phyloP scores from a whole-genome alignment of 176 grass and related monocot genomes.

The Bromus sterilis region DNA sequence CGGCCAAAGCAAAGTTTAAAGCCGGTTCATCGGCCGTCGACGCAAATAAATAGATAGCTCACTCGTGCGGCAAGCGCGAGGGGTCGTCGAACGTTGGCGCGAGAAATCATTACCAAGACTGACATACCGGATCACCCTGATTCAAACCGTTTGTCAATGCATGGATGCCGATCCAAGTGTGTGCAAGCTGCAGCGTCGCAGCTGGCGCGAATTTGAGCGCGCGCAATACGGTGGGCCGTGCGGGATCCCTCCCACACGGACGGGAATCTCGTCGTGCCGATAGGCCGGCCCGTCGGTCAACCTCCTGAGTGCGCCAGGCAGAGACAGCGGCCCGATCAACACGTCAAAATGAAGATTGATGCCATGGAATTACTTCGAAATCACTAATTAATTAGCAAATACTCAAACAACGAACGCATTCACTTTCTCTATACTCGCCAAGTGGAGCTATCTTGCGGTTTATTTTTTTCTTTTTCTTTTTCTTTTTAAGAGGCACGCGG shows the following conservation, averaged over 20 bases:
- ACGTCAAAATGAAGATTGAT: slow-evolving; percentile 1
- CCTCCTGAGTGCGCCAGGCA: slow-evolving; percentile 17
- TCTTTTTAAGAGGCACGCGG: too few species aligned
- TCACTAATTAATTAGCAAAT: too few species aligned
- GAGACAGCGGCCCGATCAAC: background rate
- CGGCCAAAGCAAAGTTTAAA: background rate
- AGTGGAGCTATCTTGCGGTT: too few species aligned
- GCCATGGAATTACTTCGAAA: background rate
- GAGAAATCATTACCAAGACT: background rate
- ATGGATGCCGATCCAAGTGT: background rate
- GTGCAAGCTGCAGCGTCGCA: slow-evolving; percentile 2
- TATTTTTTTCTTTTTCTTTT: too few species aligned
- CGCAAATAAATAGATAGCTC: background rate
- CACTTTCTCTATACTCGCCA: too few species aligned
- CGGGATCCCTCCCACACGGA: background rate
- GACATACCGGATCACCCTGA: background rate
- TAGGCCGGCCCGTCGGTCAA: slow-evolving; percentile 8
- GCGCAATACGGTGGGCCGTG: background rate
- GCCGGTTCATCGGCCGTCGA: background rate
- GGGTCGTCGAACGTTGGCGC: background rate
- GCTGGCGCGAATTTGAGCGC: background rate
- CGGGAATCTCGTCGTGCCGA: slow-evolving; percentile 37
- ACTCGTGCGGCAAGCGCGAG: background rate
- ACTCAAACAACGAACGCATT: too few species aligned
- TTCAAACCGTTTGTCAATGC: background rate